Evolutionary conservation across 2,329 filamentous ascomycete genomes (phyloP).

Genomic region (Gaeumannomyces sp.): DNA sequence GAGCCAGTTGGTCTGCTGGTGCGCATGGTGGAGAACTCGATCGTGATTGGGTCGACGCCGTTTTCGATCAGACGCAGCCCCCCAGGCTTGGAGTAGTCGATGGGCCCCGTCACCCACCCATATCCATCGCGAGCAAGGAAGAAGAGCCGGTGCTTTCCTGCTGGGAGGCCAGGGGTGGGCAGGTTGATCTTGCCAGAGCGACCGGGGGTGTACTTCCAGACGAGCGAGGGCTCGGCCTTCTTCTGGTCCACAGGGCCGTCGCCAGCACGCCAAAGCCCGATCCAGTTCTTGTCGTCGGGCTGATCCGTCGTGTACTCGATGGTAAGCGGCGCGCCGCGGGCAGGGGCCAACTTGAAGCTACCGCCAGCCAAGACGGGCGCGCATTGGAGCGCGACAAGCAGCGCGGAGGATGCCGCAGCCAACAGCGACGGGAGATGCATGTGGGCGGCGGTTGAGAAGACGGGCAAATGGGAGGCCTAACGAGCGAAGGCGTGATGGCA

Average conservation of each 20-base stretch:
- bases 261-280: constrained; percentile 29
- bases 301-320: constrained; percentile 28
- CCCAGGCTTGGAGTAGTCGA: constrained; percentile 12
- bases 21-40: constrained; percentile 12
- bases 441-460: neutral
- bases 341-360: neutral
- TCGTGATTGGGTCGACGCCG: neutral
- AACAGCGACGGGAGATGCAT: neutral
- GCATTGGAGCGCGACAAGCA: neutral
- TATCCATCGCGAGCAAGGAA: constrained; percentile 31
- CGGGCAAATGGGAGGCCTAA: neutral
- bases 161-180: constrained; percentile 16
- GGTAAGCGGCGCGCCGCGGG: constrained; percentile 15
- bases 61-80: neutral
- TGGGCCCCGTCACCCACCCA: constrained; percentile 28
- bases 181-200: constrained; percentile 20
- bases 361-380: neutral
- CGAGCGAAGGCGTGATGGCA: neutral
- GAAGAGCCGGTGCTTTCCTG: constrained; percentile 29
- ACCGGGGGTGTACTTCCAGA: constrained; percentile 28
- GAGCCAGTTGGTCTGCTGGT: constrained; percentile 29
- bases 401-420: no score
- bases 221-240: constrained; percentile 22
- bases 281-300: constrained; percentile 27
- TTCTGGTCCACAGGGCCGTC: constrained; percentile 29